Conservation (phyloP, 1,139 yeast species). For the Debaryomyces sp. region DNA sequence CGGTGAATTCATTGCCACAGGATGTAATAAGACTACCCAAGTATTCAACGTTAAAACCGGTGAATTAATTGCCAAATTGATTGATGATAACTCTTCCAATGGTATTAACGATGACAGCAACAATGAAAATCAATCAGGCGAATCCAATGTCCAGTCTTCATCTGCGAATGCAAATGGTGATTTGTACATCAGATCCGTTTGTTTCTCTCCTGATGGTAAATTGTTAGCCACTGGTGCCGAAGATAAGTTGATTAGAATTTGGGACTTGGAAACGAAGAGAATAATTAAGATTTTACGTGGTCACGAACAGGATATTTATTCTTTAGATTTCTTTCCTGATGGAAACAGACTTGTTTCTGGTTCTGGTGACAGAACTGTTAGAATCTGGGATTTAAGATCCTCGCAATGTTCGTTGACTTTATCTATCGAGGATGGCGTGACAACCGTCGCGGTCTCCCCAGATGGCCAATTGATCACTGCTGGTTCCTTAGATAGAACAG, state of each 20-base stretch:
- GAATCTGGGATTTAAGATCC: conserved; percentile 94
- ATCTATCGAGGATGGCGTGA: conserved; percentile 95
- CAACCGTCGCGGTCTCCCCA: conserved; percentile 96
- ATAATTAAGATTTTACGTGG: conserved; percentile 89
- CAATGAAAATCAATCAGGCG: conserved; percentile 20
- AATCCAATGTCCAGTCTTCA: conserved; percentile 23
- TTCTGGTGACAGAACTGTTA: conserved; percentile 93
- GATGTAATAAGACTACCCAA: conserved; percentile 95
- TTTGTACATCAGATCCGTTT: conserved; percentile 90
- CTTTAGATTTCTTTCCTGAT: conserved; percentile 93
- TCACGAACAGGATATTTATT: conserved; percentile 97
- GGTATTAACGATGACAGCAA: conserved; percentile 37
- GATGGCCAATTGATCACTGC: conserved; percentile 96
- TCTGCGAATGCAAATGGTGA: conserved; percentile 65
- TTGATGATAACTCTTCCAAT: conserved; percentile 69
- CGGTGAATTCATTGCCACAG: conserved; percentile 94
- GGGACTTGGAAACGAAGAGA: conserved; percentile 90
- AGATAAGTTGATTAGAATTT: conserved; percentile 92
- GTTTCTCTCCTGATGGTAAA: conserved; percentile 97
- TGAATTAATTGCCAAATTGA: conserved; percentile 80
- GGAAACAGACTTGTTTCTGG: conserved; percentile 95
- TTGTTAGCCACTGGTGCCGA: conserved; percentile 97
- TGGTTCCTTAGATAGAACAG: conserved; percentile 93
- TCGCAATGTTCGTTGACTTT: conserved; percentile 90
- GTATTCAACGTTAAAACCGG: conserved; percentile 94